Percentiles rank a stretch among this genome's conserved stretches.
Evolutionary conservation across 306 rosid genomes (phyloP).

Genomic region (Prunus persica): Prunus_persica_NCBIv2 NC_034009.1:38777501-38778000

Average conservation of each 20-base stretch:
- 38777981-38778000: conserved; percentile 16
- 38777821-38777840: background rate
- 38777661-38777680: conserved; percentile 74
- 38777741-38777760: conserved; percentile 61
- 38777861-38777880: conserved; percentile 44
- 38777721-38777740: conserved; percentile 65
- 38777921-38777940: conserved; percentile 82
- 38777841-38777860: background rate
- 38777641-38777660: conserved; percentile 85
- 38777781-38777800: conserved; percentile 58
- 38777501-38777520: background rate
- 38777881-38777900: conserved; percentile 85
- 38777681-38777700: conserved; percentile 68
- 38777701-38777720: conserved; percentile 67
- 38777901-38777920: conserved; percentile 77
- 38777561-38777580: conserved; percentile 58
- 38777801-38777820: background rate
- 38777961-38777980: conserved; percentile 71
- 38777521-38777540: background rate
- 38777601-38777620: conserved; percentile 80
- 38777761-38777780: conserved; percentile 68
- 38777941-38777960: conserved; percentile 74
- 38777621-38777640: conserved; percentile 77
- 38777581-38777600: conserved; percentile 72
- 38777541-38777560: conserved; percentile 54